A percentile compares a stretch with the other conserved stretches of the same genome.
Conservation (phyloP, 306 rosid genomes). For the Begonia masoniana region DNA sequence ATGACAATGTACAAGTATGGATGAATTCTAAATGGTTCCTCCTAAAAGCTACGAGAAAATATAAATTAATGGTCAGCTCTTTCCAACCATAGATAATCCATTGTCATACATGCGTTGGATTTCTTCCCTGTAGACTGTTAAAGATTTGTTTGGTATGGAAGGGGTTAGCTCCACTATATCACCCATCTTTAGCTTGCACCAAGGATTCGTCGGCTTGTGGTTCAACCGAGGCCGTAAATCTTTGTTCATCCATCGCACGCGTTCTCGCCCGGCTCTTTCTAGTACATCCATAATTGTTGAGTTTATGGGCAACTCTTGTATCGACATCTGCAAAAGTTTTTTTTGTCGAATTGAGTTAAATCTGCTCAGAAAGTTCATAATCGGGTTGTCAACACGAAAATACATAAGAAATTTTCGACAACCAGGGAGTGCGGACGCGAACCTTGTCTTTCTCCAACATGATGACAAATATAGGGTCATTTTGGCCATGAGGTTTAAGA, state of each 20-base stretch:
- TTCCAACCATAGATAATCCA: conserved; percentile 10
- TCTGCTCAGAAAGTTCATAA: neutral
- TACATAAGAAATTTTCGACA: too few relatives aligned
- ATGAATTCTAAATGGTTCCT: too few relatives aligned
- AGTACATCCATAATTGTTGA: conserved; percentile 58
- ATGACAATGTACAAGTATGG: too few relatives aligned
- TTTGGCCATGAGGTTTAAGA: conserved; percentile 55
- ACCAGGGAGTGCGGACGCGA: neutral
- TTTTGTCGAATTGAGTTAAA: too few relatives aligned
- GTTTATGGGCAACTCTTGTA: conserved; percentile 70
- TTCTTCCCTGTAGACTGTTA: conserved; percentile 85
- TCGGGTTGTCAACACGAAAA: too few relatives aligned
- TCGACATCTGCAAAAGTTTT: conserved; percentile 68
- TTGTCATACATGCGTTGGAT: conserved; percentile 87
- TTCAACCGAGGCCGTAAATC: conserved; percentile 81
- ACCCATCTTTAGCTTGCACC: conserved; percentile 86
- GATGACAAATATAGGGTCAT: conserved; percentile 77
- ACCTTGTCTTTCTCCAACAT: conserved; percentile 87
- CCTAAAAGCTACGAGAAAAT: too few relatives aligned
- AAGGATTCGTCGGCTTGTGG: conserved; percentile 50
- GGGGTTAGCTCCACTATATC: conserved; percentile 84
- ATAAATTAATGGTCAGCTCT: too few relatives aligned
- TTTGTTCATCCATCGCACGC: conserved; percentile 62
- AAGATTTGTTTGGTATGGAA: conserved; percentile 55
- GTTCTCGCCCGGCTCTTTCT: conserved; percentile 52